These are phyloP conservation scores for Ceratocystis variospora DNA, from an alignment of 2,329 filamentous ascomycete species.

Conservation along the genomic window DNA sequence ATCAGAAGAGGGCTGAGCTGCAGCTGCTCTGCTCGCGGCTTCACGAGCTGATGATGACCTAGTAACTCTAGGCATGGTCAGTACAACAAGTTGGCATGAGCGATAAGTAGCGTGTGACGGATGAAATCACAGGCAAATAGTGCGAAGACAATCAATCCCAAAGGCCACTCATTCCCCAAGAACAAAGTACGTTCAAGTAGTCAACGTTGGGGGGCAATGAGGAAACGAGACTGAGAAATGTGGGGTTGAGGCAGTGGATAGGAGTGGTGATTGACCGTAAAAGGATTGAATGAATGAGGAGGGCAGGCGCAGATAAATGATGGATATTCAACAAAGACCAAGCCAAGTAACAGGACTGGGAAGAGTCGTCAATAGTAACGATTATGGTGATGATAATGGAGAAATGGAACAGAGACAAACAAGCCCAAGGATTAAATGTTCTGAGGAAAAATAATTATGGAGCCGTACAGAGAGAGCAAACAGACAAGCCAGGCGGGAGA, in stretches of 20 bases:
- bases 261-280: background rate
- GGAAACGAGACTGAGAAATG: background rate
- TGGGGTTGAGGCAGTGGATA: background rate
- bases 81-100: slow-evolving; percentile 3
- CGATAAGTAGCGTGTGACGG: slow-evolving; percentile 6
- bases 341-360: too few species aligned
- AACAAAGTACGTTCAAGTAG: background rate
- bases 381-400: slow-evolving; percentile 4
- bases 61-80: slow-evolving; percentile 61
- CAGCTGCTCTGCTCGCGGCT: slow-evolving; percentile 52
- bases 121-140: slow-evolving; percentile 11
- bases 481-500: background rate
- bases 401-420: slow-evolving; percentile 3
- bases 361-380: background rate
- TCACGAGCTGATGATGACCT: slow-evolving; percentile 86
- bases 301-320: background rate
- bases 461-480: background rate
- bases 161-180: background rate
- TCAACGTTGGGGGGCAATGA: background rate
- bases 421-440: background rate
- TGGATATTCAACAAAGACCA: too few species aligned
- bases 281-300: background rate
- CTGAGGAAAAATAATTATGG: background rate
- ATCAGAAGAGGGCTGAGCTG: slow-evolving; percentile 28
- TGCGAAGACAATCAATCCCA: slow-evolving; percentile 7